Evolutionary conservation across 2,329 filamentous ascomycete genomes (phyloP).

Genomic region (Trichoderma semiorbis): DNA sequence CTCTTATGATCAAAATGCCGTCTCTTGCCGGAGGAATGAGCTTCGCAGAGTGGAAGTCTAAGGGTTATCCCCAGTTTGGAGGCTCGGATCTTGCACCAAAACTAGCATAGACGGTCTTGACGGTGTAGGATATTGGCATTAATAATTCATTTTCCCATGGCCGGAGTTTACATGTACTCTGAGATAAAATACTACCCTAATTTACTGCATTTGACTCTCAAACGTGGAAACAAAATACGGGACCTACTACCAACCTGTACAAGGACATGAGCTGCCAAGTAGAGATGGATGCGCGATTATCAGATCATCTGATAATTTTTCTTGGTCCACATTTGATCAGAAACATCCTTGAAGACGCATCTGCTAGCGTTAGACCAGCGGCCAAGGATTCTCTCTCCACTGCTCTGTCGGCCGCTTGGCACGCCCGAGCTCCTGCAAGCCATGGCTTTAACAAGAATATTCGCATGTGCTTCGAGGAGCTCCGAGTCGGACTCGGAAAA

Average conservation of each 20-base stretch:
- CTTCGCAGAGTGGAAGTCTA: constrained; percentile 34
- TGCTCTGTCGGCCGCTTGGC: not conserved
- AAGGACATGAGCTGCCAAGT: not conserved
- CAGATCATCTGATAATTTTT: constrained; percentile 35
- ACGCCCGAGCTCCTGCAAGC: not conserved
- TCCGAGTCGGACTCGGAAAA: constrained; percentile 14
- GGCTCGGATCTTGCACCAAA: not conserved
- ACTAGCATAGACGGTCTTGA: not conserved
- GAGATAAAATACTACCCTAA: not conserved
- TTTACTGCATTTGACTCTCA: not conserved
- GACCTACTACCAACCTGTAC: not conserved
- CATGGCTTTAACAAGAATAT: not conserved
- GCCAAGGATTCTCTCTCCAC: not conserved
- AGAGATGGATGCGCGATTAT: constrained; percentile 25
- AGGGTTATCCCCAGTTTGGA: constrained; percentile 23
- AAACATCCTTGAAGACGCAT: constrained; percentile 2
- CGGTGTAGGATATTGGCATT: not conserved
- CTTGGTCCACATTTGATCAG: not conserved
- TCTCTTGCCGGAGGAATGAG: constrained; percentile 30
- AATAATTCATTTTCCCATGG: not conserved
- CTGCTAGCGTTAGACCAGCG: not conserved
- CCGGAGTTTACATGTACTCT: not conserved
- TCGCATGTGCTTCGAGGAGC: not conserved
- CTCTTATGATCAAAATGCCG: constrained; percentile 43
- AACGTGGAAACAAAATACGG: not conserved